These are phyloP conservation scores for Dipteronia sinensis DNA, from an alignment of 345 rosid species.

Conservation along the genomic window DNA sequence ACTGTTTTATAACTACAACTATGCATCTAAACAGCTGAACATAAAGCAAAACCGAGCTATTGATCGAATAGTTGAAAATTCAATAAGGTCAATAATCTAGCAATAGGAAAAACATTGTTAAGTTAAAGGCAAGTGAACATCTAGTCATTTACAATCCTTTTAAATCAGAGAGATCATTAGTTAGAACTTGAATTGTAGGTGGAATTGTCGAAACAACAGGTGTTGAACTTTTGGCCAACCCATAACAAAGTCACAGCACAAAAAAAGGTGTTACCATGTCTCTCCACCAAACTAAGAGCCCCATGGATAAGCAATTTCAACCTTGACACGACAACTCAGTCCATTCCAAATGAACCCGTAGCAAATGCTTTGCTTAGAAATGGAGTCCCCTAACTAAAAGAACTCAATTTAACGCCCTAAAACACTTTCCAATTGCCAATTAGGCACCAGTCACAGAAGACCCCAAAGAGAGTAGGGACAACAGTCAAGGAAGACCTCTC, in stretches of 20 bases:
- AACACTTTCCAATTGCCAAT: background rate
- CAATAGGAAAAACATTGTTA: background rate
- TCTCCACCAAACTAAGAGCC: background rate
- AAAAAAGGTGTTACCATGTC: background rate
- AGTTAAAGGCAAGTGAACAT: conserved; percentile 1
- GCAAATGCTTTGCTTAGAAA: background rate
- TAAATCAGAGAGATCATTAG: background rate
- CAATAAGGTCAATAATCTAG: background rate
- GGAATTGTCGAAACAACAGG: background rate
- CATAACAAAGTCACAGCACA: background rate
- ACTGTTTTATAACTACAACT: too few species aligned
- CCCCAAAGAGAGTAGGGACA: too few species aligned
- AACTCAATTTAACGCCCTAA: background rate
- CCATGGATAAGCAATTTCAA: background rate
- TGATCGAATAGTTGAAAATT: background rate
- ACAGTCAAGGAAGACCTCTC: background rate
- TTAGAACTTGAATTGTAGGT: background rate
- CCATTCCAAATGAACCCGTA: background rate
- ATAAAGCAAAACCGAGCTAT: background rate
- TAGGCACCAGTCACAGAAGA: too few species aligned
- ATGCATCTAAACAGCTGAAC: background rate
- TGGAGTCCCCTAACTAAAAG: background rate
- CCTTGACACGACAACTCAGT: background rate
- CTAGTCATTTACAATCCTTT: background rate
- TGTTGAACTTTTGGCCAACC: background rate